Evolutionary conservation across 176 grass and related monocot species (phyloP).

Genomic region (Raddia distichophylla): DNA sequence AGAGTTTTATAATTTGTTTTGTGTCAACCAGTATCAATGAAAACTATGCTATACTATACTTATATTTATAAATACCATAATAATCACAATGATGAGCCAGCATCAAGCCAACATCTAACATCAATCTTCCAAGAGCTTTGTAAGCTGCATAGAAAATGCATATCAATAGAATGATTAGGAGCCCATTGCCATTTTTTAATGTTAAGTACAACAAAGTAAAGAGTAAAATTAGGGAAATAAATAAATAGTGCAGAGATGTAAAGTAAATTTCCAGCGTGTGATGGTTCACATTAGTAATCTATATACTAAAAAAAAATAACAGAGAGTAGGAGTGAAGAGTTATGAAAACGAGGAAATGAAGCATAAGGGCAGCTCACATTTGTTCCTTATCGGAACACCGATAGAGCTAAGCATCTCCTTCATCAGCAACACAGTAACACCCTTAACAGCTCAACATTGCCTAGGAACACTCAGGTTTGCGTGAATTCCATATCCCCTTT

Average conservation of each 20-base stretch:
- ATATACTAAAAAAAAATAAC: too few relatives aligned
- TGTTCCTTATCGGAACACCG: too few relatives aligned
- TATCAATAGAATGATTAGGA: background rate
- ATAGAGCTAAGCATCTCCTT: too few relatives aligned
- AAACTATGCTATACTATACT: background rate
- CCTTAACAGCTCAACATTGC: too few relatives aligned
- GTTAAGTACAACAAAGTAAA: background rate
- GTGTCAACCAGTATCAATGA: background rate
- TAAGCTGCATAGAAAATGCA: constrained; percentile 46
- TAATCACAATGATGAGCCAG: constrained; percentile 67
- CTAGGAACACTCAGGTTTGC: too few relatives aligned
- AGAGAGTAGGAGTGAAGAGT: too few relatives aligned
- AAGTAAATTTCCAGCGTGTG: background rate
- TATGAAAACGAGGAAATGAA: too few relatives aligned
- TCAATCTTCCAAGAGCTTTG: constrained; percentile 59
- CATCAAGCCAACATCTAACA: constrained; percentile 59
- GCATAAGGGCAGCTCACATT: too few relatives aligned
- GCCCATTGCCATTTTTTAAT: too few relatives aligned
- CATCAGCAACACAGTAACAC: too few relatives aligned
- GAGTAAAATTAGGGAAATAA: background rate
- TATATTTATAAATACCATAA: constrained; percentile 38
- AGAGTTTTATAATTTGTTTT: background rate
- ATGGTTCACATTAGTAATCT: background rate
- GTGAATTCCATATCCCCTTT: too few relatives aligned
- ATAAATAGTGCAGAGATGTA: background rate